These are phyloP conservation scores for Colletotrichum horii DNA, from an alignment of 2,329 filamentous ascomycete genomes.

Conservation along the genomic window DNA sequence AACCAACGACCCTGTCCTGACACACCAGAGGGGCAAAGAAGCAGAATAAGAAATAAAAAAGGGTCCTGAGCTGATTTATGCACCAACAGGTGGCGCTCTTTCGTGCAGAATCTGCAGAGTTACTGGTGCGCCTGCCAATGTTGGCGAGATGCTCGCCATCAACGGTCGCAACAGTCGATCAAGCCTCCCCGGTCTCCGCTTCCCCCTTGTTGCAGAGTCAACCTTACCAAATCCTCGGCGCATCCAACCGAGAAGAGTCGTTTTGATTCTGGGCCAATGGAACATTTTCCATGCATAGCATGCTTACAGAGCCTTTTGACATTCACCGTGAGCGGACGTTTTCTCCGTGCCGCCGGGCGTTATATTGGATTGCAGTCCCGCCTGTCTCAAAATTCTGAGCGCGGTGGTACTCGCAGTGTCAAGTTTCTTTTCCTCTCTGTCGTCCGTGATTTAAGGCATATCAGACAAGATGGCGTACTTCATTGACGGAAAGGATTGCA, in stretches of 20 bases:
- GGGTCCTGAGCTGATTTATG: conserved; percentile 15
- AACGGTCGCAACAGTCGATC: background rate
- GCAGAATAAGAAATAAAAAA: background rate
- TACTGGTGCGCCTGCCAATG: background rate
- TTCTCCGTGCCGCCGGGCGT: background rate
- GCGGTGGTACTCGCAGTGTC: background rate
- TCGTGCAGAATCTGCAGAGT: background rate
- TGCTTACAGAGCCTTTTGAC: background rate
- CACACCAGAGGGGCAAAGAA: background rate
- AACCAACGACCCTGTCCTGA: background rate
- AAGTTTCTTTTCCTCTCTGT: background rate
- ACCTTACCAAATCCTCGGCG: background rate
- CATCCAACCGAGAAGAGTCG: background rate
- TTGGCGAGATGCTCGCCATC: background rate
- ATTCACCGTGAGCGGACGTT: background rate
- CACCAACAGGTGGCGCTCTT: background rate
- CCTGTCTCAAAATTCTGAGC: background rate
- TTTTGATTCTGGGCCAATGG: background rate
- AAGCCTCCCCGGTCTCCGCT: background rate
- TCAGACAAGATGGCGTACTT: conserved; percentile 23
- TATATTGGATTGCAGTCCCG: background rate
- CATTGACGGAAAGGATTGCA: conserved; percentile 29
- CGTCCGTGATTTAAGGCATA: background rate
- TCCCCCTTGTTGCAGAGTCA: background rate
- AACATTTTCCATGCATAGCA: background rate